A percentile compares a stretch with the other conserved stretches of the same genome.
phyloP scores from a whole-genome alignment of 2,329 filamentous ascomycete species.

The Fonsecaea pedrosoi region DNA sequence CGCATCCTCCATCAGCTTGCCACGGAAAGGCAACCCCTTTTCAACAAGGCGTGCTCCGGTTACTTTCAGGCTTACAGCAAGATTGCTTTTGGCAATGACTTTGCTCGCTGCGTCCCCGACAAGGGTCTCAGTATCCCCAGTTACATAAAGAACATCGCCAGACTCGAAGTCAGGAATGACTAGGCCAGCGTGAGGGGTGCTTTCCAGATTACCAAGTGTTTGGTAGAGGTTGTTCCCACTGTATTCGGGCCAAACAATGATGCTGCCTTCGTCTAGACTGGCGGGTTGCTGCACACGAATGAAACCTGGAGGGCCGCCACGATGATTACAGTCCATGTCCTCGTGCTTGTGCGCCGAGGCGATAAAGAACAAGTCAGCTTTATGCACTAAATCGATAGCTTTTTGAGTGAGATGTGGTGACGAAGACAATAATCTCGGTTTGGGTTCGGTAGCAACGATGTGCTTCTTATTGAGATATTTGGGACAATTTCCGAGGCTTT shows the following conservation, averaged over 20 bases:
- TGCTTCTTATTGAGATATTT: conserved; percentile 83
- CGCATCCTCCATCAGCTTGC: conserved; percentile 58
- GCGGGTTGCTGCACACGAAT: conserved; percentile 63
- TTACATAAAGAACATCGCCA: conserved; percentile 75
- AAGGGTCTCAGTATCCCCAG: conserved; percentile 71
- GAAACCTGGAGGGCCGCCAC: conserved; percentile 77
- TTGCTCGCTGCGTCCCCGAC: conserved; percentile 66
- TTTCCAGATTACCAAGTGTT: conserved; percentile 76
- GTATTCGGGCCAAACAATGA: conserved; percentile 80
- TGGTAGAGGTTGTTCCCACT: conserved; percentile 86
- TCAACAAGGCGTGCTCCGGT: conserved; percentile 67
- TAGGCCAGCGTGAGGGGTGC: conserved; percentile 71
- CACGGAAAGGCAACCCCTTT: conserved; percentile 72
- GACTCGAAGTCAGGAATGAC: conserved; percentile 76
- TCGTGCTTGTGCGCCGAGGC: conserved; percentile 66
- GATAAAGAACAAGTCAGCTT: conserved; percentile 79
- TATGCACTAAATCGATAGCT: conserved; percentile 65
- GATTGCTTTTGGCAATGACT: conserved; percentile 71
- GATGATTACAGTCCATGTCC: conserved; percentile 84
- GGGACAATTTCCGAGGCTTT: conserved; percentile 64
- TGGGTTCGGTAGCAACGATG: conserved; percentile 62
- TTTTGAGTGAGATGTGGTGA: conserved; percentile 57
- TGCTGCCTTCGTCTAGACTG: conserved; percentile 57
- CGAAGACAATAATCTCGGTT: conserved; percentile 59
- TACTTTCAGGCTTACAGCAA: conserved; percentile 73